Evolutionary conservation across 768 basidiomycete species (phyloP).

Genomic region (Hysterangium stoloniferum): DNA sequence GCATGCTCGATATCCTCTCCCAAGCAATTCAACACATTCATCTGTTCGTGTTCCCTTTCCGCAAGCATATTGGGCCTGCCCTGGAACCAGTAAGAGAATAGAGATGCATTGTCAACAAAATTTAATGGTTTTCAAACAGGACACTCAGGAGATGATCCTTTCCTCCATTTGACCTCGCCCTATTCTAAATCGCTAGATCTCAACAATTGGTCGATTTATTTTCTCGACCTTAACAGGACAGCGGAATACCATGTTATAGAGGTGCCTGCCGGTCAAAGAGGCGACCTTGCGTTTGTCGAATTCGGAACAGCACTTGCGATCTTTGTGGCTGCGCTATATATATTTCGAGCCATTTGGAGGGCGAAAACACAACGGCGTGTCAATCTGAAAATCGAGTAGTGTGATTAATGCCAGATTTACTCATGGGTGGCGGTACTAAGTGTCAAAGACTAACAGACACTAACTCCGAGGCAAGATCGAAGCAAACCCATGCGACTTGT

Average conservation of each 20-base stretch:
- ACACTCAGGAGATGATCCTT: not conserved
- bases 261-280: conserved; percentile 11
- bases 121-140: no score
- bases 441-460: not conserved
- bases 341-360: not conserved
- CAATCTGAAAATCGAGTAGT: no score
- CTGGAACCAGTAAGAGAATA: not conserved
- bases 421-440: not conserved
- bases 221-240: not conserved
- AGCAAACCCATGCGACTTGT: conserved; percentile 1
- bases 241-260: not conserved
- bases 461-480: no score
- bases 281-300: conserved; percentile 11
- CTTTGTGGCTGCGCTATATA: conserved; percentile 22
- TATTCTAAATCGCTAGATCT: not conserved
- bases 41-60: conserved; percentile 22
- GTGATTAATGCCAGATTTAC: no score
- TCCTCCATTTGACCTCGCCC: not conserved
- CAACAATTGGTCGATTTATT: not conserved
- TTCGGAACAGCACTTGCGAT: conserved; percentile 8
- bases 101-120: no score
- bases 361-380: not conserved
- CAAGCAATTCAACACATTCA: conserved; percentile 13
- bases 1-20: conserved; percentile 35
- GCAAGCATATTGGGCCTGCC: conserved; percentile 27